These are phyloP conservation scores for Coemansia guatemalensis DNA, from an alignment of 192 early-diverging fungal genomes.

Conservation along the genomic window DNA sequence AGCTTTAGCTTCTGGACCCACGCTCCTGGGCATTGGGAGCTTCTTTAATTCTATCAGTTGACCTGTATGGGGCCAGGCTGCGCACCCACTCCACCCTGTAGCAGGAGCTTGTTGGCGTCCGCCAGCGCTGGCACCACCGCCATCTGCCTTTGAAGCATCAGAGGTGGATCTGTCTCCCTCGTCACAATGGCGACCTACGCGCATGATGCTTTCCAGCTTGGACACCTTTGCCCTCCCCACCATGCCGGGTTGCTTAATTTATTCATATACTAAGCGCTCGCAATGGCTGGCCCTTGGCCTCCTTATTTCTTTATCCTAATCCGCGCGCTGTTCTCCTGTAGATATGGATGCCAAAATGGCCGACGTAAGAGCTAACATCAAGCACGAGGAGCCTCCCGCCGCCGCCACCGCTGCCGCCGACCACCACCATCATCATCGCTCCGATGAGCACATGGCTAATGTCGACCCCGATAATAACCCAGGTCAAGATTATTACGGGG, in stretches of 20 bases:
- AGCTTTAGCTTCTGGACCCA: not conserved
- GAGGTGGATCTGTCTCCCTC: not conserved
- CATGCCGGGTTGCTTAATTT: slow-evolving; percentile 3
- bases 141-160: not conserved
- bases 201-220: not conserved
- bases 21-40: not conserved
- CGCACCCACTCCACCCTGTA: not conserved
- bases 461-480: slow-evolving; percentile 1
- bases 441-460: slow-evolving; percentile 32
- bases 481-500: slow-evolving; percentile 21
- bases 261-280: not conserved
- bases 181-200: not conserved
- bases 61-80: not conserved
- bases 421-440: slow-evolving; percentile 15
- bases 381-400: slow-evolving; percentile 16
- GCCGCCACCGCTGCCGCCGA: slow-evolving; percentile 8
- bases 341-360: slow-evolving; percentile 44
- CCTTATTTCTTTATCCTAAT: not conserved
- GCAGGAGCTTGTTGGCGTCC: not conserved
- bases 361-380: slow-evolving; percentile 23
- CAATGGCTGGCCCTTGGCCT: not conserved
- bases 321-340: not conserved
- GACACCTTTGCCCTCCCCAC: not conserved
- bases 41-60: not conserved
- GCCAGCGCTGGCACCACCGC: not conserved